Evolutionary conservation across 257 asterid species (phyloP).

Genomic region (Solanum medicagineum): DNA sequence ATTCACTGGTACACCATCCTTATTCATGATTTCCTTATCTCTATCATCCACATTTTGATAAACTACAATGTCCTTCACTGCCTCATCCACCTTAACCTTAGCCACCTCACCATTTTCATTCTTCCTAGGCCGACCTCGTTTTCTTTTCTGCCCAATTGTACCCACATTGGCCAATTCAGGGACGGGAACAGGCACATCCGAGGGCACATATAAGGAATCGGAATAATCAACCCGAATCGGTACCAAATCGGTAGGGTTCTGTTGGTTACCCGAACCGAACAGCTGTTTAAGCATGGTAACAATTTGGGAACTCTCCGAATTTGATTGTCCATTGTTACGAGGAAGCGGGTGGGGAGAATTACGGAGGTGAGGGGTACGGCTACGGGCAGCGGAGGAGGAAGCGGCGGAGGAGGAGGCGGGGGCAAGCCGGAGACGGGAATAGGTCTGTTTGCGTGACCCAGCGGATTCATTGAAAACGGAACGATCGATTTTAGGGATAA

Average conservation of each 20-base stretch:
- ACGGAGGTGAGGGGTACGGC: constrained; percentile 68
- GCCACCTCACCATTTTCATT: not conserved
- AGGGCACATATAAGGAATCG: constrained; percentile 3
- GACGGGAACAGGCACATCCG: not conserved
- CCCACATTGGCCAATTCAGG: constrained; percentile 9
- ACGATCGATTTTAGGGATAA: constrained; percentile 67
- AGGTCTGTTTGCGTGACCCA: constrained; percentile 79
- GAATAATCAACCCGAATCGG: constrained; percentile 41
- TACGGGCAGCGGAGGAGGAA: constrained; percentile 26
- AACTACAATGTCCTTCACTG: constrained; percentile 8
- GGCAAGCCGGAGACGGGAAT: constrained; percentile 75
- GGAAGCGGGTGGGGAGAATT: constrained; percentile 8
- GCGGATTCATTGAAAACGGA: constrained; percentile 86
- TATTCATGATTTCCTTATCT: constrained; percentile 28
- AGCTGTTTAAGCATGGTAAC: constrained; percentile 43
- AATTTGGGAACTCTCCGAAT: constrained; percentile 36
- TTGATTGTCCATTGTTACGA: constrained; percentile 37
- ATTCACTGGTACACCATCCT: constrained; percentile 51
- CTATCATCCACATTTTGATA: constrained; percentile 16
- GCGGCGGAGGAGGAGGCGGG: constrained; percentile 38
- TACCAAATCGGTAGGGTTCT: constrained; percentile 18
- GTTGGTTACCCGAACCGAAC: constrained; percentile 20
- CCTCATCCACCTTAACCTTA: not conserved
- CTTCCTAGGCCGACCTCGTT: constrained; percentile 46
- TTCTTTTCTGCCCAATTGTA: constrained; percentile 27